A percentile compares a stretch with the other conserved stretches of the same genome.
Conservation (phyloP, 768 basidiomycete species). For the Boletus tomentosulus region DNA sequence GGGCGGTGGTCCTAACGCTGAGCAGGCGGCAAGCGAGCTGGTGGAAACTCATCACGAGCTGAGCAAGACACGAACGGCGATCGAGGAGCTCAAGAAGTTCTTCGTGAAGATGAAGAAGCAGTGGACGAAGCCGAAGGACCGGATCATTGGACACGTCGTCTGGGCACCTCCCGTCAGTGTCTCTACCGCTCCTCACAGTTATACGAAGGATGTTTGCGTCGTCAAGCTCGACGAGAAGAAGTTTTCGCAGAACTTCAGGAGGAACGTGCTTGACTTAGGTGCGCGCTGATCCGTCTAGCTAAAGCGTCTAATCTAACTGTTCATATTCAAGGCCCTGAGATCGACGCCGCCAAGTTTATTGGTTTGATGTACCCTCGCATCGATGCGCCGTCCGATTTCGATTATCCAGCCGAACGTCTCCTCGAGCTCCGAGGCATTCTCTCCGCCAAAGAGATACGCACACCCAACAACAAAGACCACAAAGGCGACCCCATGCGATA, state of each 20-base stretch:
- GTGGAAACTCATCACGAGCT: not conserved
- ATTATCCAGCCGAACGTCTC: no score
- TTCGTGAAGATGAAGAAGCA: not conserved
- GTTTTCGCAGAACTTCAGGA: slow-evolving; percentile 29
- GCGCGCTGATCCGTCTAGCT: slow-evolving; percentile 18
- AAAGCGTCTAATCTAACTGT: not conserved
- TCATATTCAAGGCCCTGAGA: not conserved
- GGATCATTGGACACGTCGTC: not conserved
- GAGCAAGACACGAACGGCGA: not conserved
- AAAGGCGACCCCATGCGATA: no score
- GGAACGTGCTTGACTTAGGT: slow-evolving; percentile 38
- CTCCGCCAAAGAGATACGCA: no score
- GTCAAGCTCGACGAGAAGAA: slow-evolving; percentile 36
- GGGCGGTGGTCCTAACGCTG: not conserved
- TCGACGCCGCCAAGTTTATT: no score
- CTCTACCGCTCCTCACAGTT: slow-evolving; percentile 25
- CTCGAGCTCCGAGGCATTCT: no score
- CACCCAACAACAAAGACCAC: no score
- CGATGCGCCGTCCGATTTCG: no score
- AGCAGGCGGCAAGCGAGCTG: not conserved
- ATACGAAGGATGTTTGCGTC: slow-evolving; percentile 38
- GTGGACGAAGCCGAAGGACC: not conserved
- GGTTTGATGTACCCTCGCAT: no score
- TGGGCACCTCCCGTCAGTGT: not conserved
- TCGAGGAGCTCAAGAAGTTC: not conserved